Base-by-base conservation (phyloP, 2,329 filamentous ascomycete genomes). In the Whalleya microplaca region DNA sequence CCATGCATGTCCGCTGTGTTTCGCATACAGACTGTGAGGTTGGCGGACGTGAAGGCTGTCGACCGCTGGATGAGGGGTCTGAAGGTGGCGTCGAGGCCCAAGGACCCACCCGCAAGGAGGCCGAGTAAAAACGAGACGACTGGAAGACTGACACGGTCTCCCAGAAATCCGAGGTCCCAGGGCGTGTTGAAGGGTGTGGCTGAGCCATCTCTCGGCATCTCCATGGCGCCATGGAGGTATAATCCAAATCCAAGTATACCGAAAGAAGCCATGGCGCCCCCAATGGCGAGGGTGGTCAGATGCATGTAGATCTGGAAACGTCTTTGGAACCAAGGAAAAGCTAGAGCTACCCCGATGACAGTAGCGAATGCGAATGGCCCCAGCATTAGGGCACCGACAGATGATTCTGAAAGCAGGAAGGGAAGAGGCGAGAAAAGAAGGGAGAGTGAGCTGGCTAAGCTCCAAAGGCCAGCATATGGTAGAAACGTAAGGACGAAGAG, bases 1-100 rank as follows among this genome's bases (percentile, higher is more conserved):
- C 72, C 75, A 21, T 75, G 69, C 80, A 84, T 83, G 61, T 83
- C 80, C 14, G 73, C 73, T 16, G 76, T 76, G 62, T 74, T 79
- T 27, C 80, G 76, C 50, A 80, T 72, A 21, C 75, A 75, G 12
- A 76, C 69, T n/a, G 71, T 71, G 21, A 82, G 71, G 64, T 75
- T 82, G 5, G 77, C 73, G 2, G 74, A 77, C 0, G 79, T 82
- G 59, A 80, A 83, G 45, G 76, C 75, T 7, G 80, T 77, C 29
- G 79, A 82, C n/a, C 75, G 72, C 21, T 73, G 71, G 44, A 83
- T 72, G 21, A 79, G 65, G 1, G 80, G 78, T 2, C 71, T 68
- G 2, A 73, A 71, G 0, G 76, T 73, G 2, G 73, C 71, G 51
- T 80, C 76, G 5, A 83, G 69, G 2, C 72, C 62, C 21, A 73